Evolutionary conservation across 768 basidiomycete genomes (phyloP).

Genomic region (Boletus rubroflammeus): DNA sequence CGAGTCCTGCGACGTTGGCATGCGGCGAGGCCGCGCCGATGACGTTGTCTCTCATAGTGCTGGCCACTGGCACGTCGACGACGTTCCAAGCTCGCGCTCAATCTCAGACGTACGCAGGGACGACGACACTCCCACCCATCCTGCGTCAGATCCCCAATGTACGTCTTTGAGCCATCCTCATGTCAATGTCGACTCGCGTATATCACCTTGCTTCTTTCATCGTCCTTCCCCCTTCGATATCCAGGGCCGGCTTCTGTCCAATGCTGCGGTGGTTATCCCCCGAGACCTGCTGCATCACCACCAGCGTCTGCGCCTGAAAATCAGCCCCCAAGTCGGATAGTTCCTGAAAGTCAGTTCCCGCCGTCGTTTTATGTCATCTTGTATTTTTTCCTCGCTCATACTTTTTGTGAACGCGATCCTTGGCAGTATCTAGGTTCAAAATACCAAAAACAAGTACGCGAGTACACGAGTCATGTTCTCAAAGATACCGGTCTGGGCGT

Average conservation of each 20-base stretch:
- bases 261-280: constrained; percentile 9
- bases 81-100: constrained; percentile 18
- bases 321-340: neutral
- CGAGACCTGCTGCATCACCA: neutral
- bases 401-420: neutral
- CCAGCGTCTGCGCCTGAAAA: constrained; percentile 8
- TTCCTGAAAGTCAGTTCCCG: constrained; percentile 28
- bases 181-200: constrained; percentile 24
- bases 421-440: constrained; percentile 7
- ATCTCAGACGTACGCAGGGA: constrained; percentile 17
- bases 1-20: constrained; percentile 14
- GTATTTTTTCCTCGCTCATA: neutral
- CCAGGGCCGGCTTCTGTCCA: constrained; percentile 16
- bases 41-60: constrained; percentile 8
- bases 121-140: constrained; percentile 16
- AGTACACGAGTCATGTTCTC: constrained; percentile 33
- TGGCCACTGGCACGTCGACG: constrained; percentile 16
- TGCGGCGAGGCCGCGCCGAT: constrained; percentile 20
- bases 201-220: constrained; percentile 21
- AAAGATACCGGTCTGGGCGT: constrained; percentile 41
- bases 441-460: constrained; percentile 42
- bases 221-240: constrained; percentile 16
- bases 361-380: neutral
- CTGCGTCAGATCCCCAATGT: constrained; percentile 34
- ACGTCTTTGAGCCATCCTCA: constrained; percentile 35